Evolutionary conservation across 345 rosid species (phyloP).

Genomic region (Ricinus communis): DNA sequence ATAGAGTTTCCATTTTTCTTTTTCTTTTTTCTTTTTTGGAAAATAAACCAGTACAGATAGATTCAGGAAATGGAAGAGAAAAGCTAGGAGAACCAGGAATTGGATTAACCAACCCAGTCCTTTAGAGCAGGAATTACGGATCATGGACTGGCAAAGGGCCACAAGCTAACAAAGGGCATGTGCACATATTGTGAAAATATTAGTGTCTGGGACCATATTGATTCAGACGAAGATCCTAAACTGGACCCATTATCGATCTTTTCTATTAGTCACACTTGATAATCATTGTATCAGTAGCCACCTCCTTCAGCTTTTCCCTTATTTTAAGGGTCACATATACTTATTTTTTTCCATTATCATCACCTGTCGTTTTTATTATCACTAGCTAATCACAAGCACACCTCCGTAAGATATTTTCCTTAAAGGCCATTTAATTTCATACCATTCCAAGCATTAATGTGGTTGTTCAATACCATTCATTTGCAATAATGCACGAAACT

Average conservation of each 20-base stretch:
- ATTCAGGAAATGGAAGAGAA: neutral
- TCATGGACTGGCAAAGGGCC: constrained; percentile 58
- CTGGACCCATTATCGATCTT: constrained; percentile 35
- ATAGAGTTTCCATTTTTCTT: too few species aligned
- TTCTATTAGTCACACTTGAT: constrained; percentile 7
- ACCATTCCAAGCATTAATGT: neutral
- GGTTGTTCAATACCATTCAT: neutral
- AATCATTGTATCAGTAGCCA: constrained; percentile 22
- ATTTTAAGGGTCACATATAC: constrained; percentile 14
- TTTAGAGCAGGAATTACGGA: constrained; percentile 31
- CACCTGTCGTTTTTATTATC: neutral
- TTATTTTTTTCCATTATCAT: neutral
- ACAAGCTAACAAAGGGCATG: constrained; percentile 49
- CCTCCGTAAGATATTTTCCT: neutral
- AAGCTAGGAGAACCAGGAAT: neutral
- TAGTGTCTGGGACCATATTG: constrained; percentile 47
- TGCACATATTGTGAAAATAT: constrained; percentile 38
- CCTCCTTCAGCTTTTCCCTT: constrained; percentile 15
- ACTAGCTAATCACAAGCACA: neutral
- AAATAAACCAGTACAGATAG: neutral
- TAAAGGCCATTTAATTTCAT: too few species aligned
- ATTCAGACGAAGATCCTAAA: constrained; percentile 34
- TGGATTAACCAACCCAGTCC: constrained; percentile 2
- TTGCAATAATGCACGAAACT: neutral
- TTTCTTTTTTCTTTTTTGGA: too few species aligned